Base-by-base conservation (phyloP, 177 flowering plant species). In the Vitis hybrid region DNA sequence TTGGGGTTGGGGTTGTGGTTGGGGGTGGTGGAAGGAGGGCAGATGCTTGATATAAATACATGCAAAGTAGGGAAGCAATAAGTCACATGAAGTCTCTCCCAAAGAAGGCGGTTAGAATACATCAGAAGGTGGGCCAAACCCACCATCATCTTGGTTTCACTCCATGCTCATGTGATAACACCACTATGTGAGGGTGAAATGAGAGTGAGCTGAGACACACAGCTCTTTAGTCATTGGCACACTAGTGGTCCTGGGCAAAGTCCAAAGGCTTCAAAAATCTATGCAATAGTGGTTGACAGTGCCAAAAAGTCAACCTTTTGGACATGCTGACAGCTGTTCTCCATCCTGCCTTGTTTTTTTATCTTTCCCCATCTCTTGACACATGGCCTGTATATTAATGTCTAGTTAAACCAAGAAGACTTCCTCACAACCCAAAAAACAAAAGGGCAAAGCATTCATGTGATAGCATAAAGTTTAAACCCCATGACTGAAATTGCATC, bases 271-370 rank as follows among this genome's bases (percentile, higher is more conserved):
- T 32, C 64, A 32, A 68, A 69, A 57, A 54, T 46, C 66, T 74
- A 67, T 71, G 74, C 18, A 17, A 32, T 73, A 46, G 60, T 75
- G 61, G 68, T 74, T 68, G 80, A 77, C 79, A 73, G 79, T 69
- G 65, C 65, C 64, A 68, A 58, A 27, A 72, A 74, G 83, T 76
- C 85, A 80, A 80, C 82, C 80, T 74, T 76, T 74, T 35, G 65
- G 76, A 69, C 73, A 57, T 61, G 74, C 73, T 18, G 70, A 81
- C 84, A 83, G 83, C 82, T 83, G 84, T 68, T 74, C 18, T 20
- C 74, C 78, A 73, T 65, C 17, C 58, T 73, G 59, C 52, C 74
- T 30, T 73, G 79, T 48, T 66, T 41, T 41, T 41, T 63, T 67
- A 15, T 30, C 75, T 60, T 55, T 51, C 61, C 17, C 58, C 55